Base-by-base conservation (phyloP, 768 basidiomycete species). In the Suillus luteus region DNA sequence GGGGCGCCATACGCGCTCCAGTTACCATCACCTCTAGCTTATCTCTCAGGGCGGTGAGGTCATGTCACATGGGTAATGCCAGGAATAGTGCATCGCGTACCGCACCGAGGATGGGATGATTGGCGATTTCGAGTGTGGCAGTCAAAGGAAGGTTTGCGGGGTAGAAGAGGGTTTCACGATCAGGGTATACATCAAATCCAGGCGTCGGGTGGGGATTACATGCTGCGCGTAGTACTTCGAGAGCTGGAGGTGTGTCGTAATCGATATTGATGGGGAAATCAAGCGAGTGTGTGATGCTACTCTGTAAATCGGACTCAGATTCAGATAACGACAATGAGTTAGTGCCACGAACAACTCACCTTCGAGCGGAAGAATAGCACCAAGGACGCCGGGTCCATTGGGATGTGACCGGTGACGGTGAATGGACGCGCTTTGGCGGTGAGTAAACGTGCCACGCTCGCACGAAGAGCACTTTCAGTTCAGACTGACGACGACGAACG, bases 191-290 rank as follows among this genome's bases (percentile, higher is more conserved):
- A 66, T 85, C 82, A 49, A 76, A 67, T 1, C 82, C 83, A 22
- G 83, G 79, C 1, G 82, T 82, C 61, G 85, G 83, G 68, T 89
- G 85, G 6, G 88, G 88, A 69, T 84, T 80, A 76, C 90, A 93
- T 19, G 91, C 83, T 5, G 86, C 86, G 67, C 92, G 84, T 69
- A 93, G 82, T 57, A 91, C 89, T 67, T 92, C 90, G 62, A 93
- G 82, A 17, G 92, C 86, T 1, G 91, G 90, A 17, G 91, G 90
- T 17, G 86, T 83, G 72, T 85, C 86, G 68, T 89, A 86, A 66
- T 88, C 86, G 52, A 90, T 82, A 68, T 93, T 89, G 64, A 93
- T 85, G 5, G 92, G 92, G 70, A 93, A 93, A 71, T 92, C 90
- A 24, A 93, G 81, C 10, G 90, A 88, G 71, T 93, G 90, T 0